Evolutionary conservation across 805 yeast genomes (phyloP), one percentile per base, ranked within the genome.

Genomic region (Hanseniaspora clermontiae): DNA sequence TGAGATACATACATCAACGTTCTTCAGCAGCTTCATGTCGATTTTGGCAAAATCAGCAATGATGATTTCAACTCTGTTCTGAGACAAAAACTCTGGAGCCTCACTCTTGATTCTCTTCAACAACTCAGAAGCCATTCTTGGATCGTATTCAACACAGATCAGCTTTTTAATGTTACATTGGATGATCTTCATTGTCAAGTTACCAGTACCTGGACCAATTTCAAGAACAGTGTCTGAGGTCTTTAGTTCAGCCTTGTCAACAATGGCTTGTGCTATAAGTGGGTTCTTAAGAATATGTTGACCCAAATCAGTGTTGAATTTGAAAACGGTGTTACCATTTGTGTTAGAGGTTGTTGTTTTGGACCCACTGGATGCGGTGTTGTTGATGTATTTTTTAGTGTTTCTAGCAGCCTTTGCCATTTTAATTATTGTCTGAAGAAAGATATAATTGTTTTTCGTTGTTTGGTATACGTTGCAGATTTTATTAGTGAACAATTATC

Each of bases 151-250:
- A 55, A 87, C 93, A 0, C 97, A 98, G 49, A 87, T 79, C n/a
- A 91, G 97, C 63, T 87, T 89, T 57, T 87, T 77, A 29, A 55
- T 51, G 0, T 97, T 97, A 68, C 89, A 84, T 63, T 91, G 97
- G 56, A 93, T 71, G 39, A 93, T 93, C 60, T 95, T 77, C 39
- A 91, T 95, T 0, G 98, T 93, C 71, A 93, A 76, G 65, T 93
- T 93, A 74, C 98, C 98, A 0, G 98, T 93, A 80, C 98, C 98
- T 2, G 98, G 98, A 64, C 98, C 98, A 53, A 93, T 96, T 73
- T 93, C 98, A 43, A 93, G 74, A 1, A 93, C 97, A 8, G 82
- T 81, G 66, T 93, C 98, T 34, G 95, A 83, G 2, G 97, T 97
- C 64, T 82, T 84, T 56, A 93, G 84, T 40, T 81, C 84, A 1